These are phyloP conservation scores for Isatis lusitanica DNA, from an alignment of 441 rosid species.

Conservation along the genomic window DNA sequence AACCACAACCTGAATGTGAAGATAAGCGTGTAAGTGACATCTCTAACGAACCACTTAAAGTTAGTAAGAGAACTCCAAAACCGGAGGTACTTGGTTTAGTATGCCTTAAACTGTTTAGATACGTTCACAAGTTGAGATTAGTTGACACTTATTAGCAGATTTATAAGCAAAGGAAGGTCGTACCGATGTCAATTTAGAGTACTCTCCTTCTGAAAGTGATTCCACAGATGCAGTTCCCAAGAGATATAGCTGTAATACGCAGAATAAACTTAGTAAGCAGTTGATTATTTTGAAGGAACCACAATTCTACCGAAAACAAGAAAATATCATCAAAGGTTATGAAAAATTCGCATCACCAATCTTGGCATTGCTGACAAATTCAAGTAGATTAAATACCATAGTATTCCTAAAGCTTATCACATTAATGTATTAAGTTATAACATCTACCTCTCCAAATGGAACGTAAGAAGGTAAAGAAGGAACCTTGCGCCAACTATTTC, in stretches of 20 bases:
- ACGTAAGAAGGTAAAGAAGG: conserved; percentile 93
- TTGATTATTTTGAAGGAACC: neutral
- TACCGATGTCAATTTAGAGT: conserved; percentile 95
- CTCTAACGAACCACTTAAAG: neutral
- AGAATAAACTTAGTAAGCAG: conserved; percentile 22
- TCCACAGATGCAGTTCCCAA: conserved; percentile 88
- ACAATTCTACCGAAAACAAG: neutral
- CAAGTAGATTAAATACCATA: neutral
- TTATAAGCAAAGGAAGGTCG: conserved; percentile 49
- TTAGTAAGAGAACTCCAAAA: conserved; percentile 5
- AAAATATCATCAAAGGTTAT: neutral
- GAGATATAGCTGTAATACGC: conserved; percentile 66
- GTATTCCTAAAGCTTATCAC: neutral
- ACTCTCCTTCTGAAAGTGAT: conserved; percentile 86
- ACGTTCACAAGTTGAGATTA: conserved; percentile 6
- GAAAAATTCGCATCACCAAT: neutral
- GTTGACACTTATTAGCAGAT: neutral
- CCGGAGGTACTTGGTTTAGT: neutral
- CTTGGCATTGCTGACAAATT: neutral
- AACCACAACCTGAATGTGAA: conserved; percentile 24
- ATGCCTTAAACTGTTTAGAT: conserved; percentile 8
- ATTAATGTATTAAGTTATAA: neutral
- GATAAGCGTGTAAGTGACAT: neutral
- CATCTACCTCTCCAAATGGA: conserved; percentile 87
- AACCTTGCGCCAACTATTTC: conserved; percentile 67